Evolutionary conservation across 1,139 yeast genomes (phyloP).

Genomic region (Debaryomyces udenii): DNA sequence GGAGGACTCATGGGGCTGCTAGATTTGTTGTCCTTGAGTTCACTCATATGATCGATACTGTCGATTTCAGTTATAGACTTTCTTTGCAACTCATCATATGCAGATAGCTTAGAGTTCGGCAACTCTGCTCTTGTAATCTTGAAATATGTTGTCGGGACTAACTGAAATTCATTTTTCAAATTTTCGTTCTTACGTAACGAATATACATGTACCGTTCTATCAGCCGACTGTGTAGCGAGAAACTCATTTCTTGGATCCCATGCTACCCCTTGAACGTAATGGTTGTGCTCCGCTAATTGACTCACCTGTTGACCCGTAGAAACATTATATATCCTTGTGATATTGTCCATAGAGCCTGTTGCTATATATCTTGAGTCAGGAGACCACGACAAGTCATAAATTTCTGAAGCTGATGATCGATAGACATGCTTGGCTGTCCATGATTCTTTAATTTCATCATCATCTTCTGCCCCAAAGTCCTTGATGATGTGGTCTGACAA

Average conservation of each 20-base stretch:
- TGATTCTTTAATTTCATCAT: slow-evolving; percentile 62
- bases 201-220: slow-evolving; percentile 75
- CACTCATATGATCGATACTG: slow-evolving; percentile 1
- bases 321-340: slow-evolving; percentile 67
- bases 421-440: slow-evolving; percentile 67
- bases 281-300: slow-evolving; percentile 73
- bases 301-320: slow-evolving; percentile 60
- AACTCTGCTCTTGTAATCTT: slow-evolving; percentile 50
- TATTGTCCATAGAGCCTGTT: slow-evolving; percentile 93
- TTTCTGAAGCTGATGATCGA: slow-evolving; percentile 69
- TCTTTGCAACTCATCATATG: background rate
- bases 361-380: slow-evolving; percentile 75
- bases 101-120: slow-evolving; percentile 24
- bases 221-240: slow-evolving; percentile 88
- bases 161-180: slow-evolving; percentile 5
- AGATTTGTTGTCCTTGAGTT: slow-evolving; percentile 2
- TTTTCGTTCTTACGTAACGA: slow-evolving; percentile 26
- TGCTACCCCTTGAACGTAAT: slow-evolving; percentile 91
- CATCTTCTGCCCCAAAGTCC: slow-evolving; percentile 60
- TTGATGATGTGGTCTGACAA: slow-evolving; percentile 53
- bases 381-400: slow-evolving; percentile 91
- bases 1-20: slow-evolving; percentile 13
- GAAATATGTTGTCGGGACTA: slow-evolving; percentile 41
- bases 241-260: slow-evolving; percentile 89
- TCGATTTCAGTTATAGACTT: slow-evolving; percentile 4